These are phyloP conservation scores for Drosera spatulata DNA, from an alignment of 179 eudicot genomes.

Conservation along the genomic window DNA sequence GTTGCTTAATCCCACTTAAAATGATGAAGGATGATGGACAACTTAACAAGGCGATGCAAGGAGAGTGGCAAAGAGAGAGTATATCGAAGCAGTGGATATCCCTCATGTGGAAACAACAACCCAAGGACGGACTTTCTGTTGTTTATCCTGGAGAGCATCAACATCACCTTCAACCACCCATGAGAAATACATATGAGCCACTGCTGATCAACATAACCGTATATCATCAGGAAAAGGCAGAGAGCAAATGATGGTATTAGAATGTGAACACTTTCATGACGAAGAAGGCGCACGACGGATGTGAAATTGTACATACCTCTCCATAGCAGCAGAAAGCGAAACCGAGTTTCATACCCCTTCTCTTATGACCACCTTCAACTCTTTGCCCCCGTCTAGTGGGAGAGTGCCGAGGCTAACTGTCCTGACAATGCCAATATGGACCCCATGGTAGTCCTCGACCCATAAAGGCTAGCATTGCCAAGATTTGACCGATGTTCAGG, in stretches of 20 bases:
- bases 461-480: conserved; percentile 71
- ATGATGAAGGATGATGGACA: conserved; percentile 47
- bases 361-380: conserved; percentile 45
- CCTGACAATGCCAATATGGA: conserved; percentile 86
- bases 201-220: conserved; percentile 26
- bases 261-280: background rate
- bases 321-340: conserved; percentile 74
- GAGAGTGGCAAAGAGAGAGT: conserved; percentile 76
- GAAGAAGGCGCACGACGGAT: background rate
- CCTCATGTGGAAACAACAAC: conserved; percentile 63
- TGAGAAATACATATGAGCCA: conserved; percentile 77
- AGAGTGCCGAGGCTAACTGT: conserved; percentile 89
- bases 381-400: conserved; percentile 59
- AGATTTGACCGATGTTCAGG: conserved; percentile 54
- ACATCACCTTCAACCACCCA: conserved; percentile 47
- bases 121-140: conserved; percentile 84
- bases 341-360: conserved; percentile 59
- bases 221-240: too few relatives aligned
- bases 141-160: conserved; percentile 50
- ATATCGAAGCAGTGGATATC: conserved; percentile 76
- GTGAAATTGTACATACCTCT: conserved; percentile 46
- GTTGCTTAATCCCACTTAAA: conserved; percentile 35
- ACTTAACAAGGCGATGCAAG: conserved; percentile 58
- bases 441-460: conserved; percentile 92
- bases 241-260: too few relatives aligned